Base-by-base conservation (phyloP, 352 stramenopile species). In the Globisporangium megalacanthum region DNA sequence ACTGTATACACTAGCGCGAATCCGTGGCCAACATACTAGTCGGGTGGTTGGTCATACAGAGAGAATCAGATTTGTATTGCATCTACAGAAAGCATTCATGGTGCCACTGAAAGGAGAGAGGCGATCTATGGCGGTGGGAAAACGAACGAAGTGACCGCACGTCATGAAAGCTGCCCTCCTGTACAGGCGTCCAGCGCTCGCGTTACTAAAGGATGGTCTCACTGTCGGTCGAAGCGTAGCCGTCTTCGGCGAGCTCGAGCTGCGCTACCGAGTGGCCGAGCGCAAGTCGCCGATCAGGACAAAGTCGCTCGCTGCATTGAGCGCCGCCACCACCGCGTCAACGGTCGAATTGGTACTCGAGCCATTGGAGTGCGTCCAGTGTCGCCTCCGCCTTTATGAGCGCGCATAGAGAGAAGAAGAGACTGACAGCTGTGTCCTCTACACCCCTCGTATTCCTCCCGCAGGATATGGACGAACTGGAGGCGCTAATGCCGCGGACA, bases 401-500 rank as follows among this genome's bases (percentile, higher is more conserved):
- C 35, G 35, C 35, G 35, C 10, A 5, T 13, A 39, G 35, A 8
- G 35, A 39, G 35, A 39, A 13, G 35, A 5, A 45, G 39, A 45
- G 39, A n/a, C 39, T 45, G 1, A 29, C 44, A 13, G n/a, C 19
- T 10, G 5, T 48, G 17, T 8, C 44, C 9, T 29, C 8, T 39
- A 13, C 6, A 6, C 14, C 42, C 42, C n/a, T 10, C 44, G 19
- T n/a, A 31, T 29, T 31, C 19, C 29, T 11, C 44, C 14, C 44
- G 9, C 44, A 65, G 37, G 47, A 59, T 5, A 64, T 75, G 53
- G 77, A 89, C 59, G 82, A 89, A 22, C 72, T 92, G 22, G 75
- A 81, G 49, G 42, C 60, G 62, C 67, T 88, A 15, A 92, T 92
- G 82, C 82, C 82, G 39, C 79, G 82, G 25, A 89, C 79, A 48